Evolutionary conservation across 805 yeast species (phyloP).

Genomic region (Candida methanosorbosa): DNA sequence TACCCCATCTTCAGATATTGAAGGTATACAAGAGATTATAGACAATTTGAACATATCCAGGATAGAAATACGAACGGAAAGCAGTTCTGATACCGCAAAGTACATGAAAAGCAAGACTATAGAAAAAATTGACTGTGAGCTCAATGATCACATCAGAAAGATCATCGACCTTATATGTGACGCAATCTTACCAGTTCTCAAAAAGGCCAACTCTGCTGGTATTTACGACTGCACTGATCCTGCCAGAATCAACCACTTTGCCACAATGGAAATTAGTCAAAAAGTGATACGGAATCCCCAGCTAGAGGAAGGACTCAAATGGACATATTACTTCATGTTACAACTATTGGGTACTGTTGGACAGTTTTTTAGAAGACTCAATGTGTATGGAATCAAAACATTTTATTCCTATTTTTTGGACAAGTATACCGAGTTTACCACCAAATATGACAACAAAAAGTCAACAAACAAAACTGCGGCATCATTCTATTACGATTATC

Average conservation of each 20-base stretch:
- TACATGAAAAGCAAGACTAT: constrained; percentile 66
- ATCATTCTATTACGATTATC: constrained; percentile 46
- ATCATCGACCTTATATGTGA: constrained; percentile 46
- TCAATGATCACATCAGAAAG: constrained; percentile 45
- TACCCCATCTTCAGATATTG: constrained; percentile 86
- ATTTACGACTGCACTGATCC: constrained; percentile 65
- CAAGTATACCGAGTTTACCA: constrained; percentile 46
- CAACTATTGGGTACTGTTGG: constrained; percentile 65
- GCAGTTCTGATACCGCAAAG: constrained; percentile 66
- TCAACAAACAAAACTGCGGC: constrained; percentile 58
- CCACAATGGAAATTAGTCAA: constrained; percentile 61
- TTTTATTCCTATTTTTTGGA: constrained; percentile 62
- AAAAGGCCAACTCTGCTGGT: constrained; percentile 53
- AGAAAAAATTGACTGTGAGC: constrained; percentile 48
- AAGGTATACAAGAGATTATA: constrained; percentile 81
- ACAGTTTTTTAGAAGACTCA: constrained; percentile 56
- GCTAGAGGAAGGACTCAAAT: constrained; percentile 61
- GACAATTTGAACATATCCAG: constrained; percentile 63
- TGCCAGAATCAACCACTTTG: constrained; percentile 55
- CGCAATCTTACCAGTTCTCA: constrained; percentile 60
- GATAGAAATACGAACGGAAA: constrained; percentile 82
- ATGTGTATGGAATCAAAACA: constrained; percentile 74
- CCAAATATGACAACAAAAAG: constrained; percentile 48
- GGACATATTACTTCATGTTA: constrained; percentile 58
- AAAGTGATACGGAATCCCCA: constrained; percentile 43